Base-by-base conservation (phyloP, 345 rosid genomes). In the Brassica juncea region DNA sequence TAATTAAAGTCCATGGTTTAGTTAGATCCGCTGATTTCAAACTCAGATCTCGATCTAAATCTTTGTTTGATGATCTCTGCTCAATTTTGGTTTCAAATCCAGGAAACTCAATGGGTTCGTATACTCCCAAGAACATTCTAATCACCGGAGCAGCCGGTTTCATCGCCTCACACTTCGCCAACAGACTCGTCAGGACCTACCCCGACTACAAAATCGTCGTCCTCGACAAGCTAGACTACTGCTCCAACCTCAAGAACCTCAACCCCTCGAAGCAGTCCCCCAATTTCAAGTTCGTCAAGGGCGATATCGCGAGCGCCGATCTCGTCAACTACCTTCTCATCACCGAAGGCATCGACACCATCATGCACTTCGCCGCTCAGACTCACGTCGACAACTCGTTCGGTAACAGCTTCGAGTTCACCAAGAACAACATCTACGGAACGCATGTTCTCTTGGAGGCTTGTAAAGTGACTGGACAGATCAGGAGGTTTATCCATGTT, bases 301-400 rank as follows among this genome's bases (percentile, higher is more conserved):
- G 94, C 23, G 93, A 92, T 39, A 85, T 90, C 12, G 94, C 86
- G 60, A 90, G 97, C 75, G 94, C 89, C 55, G 93, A 92, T 39
- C 89, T 92, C 19, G 97, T 92, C 60, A 92, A 92, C 89, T 90
- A 85, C 85, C 89, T 92, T 5, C 94, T 90, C 73, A 87, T 91
- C 82, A 88, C 97, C 0, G 97, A 91, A 80, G 82, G 86, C 37
- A 91, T 91, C 5, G 97, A 91, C 85, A 91, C 97, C 4, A 92
- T 92, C 49, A 92, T 91, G 97, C 97, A 91, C 77, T 91, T 91
- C 74, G 97, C 94, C 3, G 94, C 97, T 8, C 93, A 92, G 80
- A 92, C 94, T 12, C 94, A 90, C 37, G 94, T 88, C 0, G 97
- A 92, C 81, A 92, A 90, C 79, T 90, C 94, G 8, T 92, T 92